Conservation (phyloP, 2,329 filamentous ascomycete species). For the Tolypocladium guangdongense region DNA sequence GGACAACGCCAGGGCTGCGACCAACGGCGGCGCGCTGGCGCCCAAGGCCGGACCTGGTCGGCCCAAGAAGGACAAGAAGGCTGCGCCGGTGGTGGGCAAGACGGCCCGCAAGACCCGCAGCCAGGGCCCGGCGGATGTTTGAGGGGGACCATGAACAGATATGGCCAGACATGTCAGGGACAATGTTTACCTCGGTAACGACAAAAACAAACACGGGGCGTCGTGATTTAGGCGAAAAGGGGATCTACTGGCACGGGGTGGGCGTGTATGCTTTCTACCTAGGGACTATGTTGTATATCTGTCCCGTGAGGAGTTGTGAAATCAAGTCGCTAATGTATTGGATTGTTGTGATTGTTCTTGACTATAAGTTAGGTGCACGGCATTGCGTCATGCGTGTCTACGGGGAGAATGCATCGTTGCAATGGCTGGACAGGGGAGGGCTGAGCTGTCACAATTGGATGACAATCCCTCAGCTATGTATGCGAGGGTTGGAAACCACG, state of each 20-base stretch:
- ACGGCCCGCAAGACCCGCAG: conserved; percentile 32
- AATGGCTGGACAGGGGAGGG: no score
- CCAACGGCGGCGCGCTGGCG: conserved; percentile 8
- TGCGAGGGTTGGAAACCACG: no score
- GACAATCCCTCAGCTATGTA: no score
- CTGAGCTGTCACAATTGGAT: no score
- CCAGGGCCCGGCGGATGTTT: conserved; percentile 25
- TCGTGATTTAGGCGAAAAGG: not conserved
- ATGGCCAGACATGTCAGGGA: not conserved
- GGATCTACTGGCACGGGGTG: not conserved
- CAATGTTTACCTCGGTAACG: not conserved
- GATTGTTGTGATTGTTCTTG: not conserved
- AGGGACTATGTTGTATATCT: not conserved
- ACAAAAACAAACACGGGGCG: not conserved
- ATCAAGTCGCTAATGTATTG: not conserved
- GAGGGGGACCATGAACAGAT: not conserved
- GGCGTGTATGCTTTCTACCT: not conserved
- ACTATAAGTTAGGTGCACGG: no score
- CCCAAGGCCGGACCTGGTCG: conserved; percentile 16
- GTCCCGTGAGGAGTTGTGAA: not conserved
- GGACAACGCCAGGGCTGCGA: conserved; percentile 16
- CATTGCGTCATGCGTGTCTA: no score
- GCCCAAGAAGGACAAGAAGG: conserved; percentile 26
- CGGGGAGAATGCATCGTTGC: no score
- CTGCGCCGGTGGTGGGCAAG: conserved; percentile 18